These are phyloP conservation scores for Lasiosphaeria ovina DNA, from an alignment of 495 filamentous ascomycete species.

Conservation along the genomic window DNA sequence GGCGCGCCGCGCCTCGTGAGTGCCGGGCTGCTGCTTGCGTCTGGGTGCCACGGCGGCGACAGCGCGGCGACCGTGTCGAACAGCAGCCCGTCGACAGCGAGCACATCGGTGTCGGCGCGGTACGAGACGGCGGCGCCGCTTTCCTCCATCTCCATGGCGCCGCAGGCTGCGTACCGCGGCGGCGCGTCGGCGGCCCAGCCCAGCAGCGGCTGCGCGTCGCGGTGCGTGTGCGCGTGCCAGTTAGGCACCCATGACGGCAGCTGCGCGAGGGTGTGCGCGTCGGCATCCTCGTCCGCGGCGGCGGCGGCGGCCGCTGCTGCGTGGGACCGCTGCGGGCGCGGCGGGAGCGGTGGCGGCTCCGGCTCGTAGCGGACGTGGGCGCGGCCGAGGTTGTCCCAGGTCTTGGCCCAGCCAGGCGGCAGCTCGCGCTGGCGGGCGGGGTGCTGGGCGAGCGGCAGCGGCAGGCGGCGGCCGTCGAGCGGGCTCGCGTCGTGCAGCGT, in stretches of 20 bases:
- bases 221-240: conserved; percentile 2
- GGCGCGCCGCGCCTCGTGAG: not conserved
- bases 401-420: conserved; percentile 2
- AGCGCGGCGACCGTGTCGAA: not conserved
- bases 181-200: not conserved
- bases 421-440: not conserved
- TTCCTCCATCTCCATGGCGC: not conserved
- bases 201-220: not conserved
- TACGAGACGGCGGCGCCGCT: not conserved
- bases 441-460: not conserved
- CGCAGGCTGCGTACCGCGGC: not conserved
- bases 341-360: not conserved
- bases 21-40: not conserved
- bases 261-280: not conserved
- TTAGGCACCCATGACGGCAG: conserved; percentile 5
- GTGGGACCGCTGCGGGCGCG: not conserved
- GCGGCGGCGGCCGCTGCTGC: not conserved
- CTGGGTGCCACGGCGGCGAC: conserved; percentile 3
- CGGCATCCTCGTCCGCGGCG: no score
- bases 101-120: not conserved
- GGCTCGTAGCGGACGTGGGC: not conserved
- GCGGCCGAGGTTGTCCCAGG: conserved; percentile 12
- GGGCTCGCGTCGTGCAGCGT: conserved; percentile 9
- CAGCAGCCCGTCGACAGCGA: not conserved
- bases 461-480: not conserved